Evolutionary conservation across 2,329 filamentous ascomycete species (phyloP).

Genomic region (Penicillium vulpinum): DNA sequence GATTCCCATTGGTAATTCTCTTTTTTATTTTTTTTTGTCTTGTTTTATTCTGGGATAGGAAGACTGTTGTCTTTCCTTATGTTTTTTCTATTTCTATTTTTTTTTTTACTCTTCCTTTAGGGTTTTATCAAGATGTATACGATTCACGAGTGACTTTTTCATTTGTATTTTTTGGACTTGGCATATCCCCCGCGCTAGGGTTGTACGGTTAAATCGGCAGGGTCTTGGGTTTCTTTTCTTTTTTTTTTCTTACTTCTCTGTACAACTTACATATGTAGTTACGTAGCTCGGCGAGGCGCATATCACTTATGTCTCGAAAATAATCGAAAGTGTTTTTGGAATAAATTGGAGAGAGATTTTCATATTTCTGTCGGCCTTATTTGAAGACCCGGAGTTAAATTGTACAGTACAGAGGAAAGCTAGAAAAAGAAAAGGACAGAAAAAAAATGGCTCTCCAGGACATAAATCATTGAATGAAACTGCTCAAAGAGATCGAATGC

Average conservation of each 20-base stretch:
- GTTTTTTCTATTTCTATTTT: not conserved
- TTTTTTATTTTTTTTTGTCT: not conserved
- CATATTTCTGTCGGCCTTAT: constrained; percentile 1
- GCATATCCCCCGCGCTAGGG: not conserved
- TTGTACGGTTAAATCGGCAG: not conserved
- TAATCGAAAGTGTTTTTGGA: not conserved
- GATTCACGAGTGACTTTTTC: not conserved
- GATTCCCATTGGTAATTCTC: not conserved
- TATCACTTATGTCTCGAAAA: not conserved
- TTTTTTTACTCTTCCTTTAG: not conserved
- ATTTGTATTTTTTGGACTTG: constrained; percentile 4
- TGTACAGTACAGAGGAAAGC: constrained; percentile 14
- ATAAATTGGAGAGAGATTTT: not conserved
- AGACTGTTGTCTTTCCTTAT: not conserved
- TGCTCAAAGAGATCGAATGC: constrained; percentile 1
- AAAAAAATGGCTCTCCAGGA: constrained; percentile 3
- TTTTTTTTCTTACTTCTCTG: not conserved
- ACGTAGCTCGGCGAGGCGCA: not conserved
- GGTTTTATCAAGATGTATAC: constrained; percentile 1
- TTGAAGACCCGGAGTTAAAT: constrained; percentile 3
- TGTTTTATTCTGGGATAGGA: not conserved
- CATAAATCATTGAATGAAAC: constrained; percentile 10
- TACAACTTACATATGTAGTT: not conserved
- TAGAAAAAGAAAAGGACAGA: not conserved
- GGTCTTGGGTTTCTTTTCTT: constrained; percentile 1